Evolutionary conservation across 805 yeast genomes (phyloP).

Genomic region (Starmera caribaea): DNA sequence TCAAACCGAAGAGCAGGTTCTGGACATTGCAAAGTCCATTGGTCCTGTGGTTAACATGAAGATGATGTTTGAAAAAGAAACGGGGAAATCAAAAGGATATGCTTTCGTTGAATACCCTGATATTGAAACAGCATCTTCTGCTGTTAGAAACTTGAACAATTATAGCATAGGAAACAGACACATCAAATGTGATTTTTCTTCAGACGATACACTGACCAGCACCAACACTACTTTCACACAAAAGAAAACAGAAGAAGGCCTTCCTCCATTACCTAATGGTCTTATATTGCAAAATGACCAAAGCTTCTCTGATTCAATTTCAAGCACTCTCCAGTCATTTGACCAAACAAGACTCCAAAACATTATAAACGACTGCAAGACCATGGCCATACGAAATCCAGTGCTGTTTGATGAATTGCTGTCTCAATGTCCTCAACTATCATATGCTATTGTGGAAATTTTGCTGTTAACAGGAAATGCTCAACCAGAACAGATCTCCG

Average conservation of each 20-base stretch:
- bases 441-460: constrained; percentile 75
- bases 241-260: constrained; percentile 16
- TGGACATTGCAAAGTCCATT: constrained; percentile 73
- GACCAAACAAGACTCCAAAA: constrained; percentile 37
- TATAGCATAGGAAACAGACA: constrained; percentile 63
- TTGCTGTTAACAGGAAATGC: constrained; percentile 26
- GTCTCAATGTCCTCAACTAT: constrained; percentile 67
- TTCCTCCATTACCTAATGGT: constrained; percentile 51
- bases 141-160: constrained; percentile 80
- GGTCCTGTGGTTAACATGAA: constrained; percentile 78
- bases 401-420: constrained; percentile 50
- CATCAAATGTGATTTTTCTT: constrained; percentile 67
- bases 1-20: constrained; percentile 88
- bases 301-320: constrained; percentile 29
- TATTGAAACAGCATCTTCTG: constrained; percentile 79
- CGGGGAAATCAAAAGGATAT: constrained; percentile 86
- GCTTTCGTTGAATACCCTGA: constrained; percentile 82
- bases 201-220: constrained; percentile 29
- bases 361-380: constrained; percentile 47
- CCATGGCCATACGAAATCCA: constrained; percentile 48
- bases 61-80: constrained; percentile 75
- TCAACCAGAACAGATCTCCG: constrained; percentile 15
- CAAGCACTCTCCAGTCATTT: constrained; percentile 34
- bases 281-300: constrained; percentile 24
- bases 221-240: constrained; percentile 6